Evolutionary conservation across 768 basidiomycete genomes (phyloP).

Genomic region (Mycena metata): DNA sequence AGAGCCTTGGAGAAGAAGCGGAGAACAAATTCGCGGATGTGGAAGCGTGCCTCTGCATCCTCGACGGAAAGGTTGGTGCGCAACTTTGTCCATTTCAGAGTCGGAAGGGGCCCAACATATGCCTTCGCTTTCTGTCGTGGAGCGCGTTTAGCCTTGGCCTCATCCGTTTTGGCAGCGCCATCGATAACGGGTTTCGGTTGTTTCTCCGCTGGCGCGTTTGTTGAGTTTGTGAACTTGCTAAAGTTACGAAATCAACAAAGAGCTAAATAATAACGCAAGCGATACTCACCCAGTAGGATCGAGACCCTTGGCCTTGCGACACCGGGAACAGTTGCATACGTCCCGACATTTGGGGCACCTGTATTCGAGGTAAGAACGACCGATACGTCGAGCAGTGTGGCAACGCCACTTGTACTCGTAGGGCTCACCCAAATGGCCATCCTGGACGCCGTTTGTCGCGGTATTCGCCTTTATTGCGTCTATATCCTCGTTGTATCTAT

Average conservation of each 20-base stretch:
- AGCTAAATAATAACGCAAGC: neutral
- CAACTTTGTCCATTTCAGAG: slow-evolving; percentile 68
- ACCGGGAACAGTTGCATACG: slow-evolving; percentile 75
- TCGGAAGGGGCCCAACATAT: slow-evolving; percentile 48
- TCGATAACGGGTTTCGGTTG: slow-evolving; percentile 26
- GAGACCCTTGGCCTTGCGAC: slow-evolving; percentile 74
- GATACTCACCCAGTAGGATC: slow-evolving; percentile 68
- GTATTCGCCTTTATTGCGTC: slow-evolving; percentile 53
- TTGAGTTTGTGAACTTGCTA: slow-evolving; percentile 32
- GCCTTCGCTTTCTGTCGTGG: slow-evolving; percentile 49
- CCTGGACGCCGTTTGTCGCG: slow-evolving; percentile 27
- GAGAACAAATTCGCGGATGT: slow-evolving; percentile 81
- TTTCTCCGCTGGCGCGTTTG: slow-evolving; percentile 23
- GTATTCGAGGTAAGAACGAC: slow-evolving; percentile 22
- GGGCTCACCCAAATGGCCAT: slow-evolving; percentile 42
- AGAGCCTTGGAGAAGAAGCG: slow-evolving; percentile 64
- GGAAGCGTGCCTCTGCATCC: slow-evolving; percentile 71
- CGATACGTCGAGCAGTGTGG: neutral
- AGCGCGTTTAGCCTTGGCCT: slow-evolving; percentile 42
- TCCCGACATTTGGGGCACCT: slow-evolving; percentile 81
- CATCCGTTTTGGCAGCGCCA: slow-evolving; percentile 23
- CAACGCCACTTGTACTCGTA: slow-evolving; percentile 69
- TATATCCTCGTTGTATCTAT: slow-evolving; percentile 71
- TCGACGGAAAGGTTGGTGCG: slow-evolving; percentile 56
- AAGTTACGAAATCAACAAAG: slow-evolving; percentile 4